Percentiles rank a stretch among this genome's conserved stretches.
Conservation (phyloP, 495 filamentous ascomycete species). For the Thermothielavioides terrestris region DNA sequence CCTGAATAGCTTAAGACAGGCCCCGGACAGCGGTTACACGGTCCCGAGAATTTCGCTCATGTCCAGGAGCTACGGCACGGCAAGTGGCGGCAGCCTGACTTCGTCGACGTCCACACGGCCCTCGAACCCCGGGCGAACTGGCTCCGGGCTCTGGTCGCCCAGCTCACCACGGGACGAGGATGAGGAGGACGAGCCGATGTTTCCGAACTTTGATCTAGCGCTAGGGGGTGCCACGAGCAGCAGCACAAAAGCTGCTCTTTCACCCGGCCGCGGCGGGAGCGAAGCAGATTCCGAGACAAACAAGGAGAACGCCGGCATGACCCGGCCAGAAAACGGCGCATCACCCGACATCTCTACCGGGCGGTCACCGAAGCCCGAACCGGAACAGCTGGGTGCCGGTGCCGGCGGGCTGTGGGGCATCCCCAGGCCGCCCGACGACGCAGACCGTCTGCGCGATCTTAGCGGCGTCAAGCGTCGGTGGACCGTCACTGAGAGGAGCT, state of each 20-base stretch:
- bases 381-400: slow-evolving; percentile 16
- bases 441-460: slow-evolving; percentile 29
- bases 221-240: slow-evolving; percentile 2
- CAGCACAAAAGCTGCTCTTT: background rate
- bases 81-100: slow-evolving; percentile 27
- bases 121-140: slow-evolving; percentile 17
- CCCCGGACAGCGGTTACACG: background rate
- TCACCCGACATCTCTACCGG: background rate
- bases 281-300: background rate
- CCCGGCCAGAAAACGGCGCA: background rate
- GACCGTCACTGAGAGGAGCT: slow-evolving; percentile 35
- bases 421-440: slow-evolving; percentile 29
- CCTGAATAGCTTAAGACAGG: slow-evolving; percentile 25
- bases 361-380: slow-evolving; percentile 3
- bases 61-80: slow-evolving; percentile 22
- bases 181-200: slow-evolving; percentile 31
- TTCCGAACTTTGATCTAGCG: slow-evolving; percentile 38
- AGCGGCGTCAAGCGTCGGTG: slow-evolving; percentile 36
- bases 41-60: slow-evolving; percentile 2
- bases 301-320: background rate
- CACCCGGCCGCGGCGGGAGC: background rate
- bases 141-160: slow-evolving; percentile 32
- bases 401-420: slow-evolving; percentile 33
- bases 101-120: slow-evolving; percentile 22
- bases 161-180: slow-evolving; percentile 17